A percentile compares a stretch with the other conserved stretches of the same genome.
Evolutionary conservation across 345 rosid genomes (phyloP).

Genomic region (Hibiscus trionum): DNA sequence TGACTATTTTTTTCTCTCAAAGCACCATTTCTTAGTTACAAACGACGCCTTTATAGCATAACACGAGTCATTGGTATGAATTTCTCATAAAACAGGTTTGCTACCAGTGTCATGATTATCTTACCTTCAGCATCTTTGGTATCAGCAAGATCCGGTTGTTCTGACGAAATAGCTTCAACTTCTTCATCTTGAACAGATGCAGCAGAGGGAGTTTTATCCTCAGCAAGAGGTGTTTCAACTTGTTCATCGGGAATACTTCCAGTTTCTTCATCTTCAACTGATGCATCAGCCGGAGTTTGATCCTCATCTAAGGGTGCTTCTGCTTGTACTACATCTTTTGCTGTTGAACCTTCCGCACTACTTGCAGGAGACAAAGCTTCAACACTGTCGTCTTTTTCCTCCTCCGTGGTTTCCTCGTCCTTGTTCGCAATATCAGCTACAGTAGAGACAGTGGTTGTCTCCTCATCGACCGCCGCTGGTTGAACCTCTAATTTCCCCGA

Average conservation of each 20-base stretch:
- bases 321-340: constrained; percentile 19
- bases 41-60: not conserved
- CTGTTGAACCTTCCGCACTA: constrained; percentile 17
- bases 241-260: constrained; percentile 27
- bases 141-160: constrained; percentile 25
- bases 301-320: constrained; percentile 21
- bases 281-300: constrained; percentile 26
- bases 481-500: constrained; percentile 27
- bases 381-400: constrained; percentile 21
- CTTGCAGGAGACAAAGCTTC: constrained; percentile 21
- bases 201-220: constrained; percentile 3
- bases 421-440: constrained; percentile 12
- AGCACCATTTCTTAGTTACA: not conserved
- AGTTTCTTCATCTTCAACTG: constrained; percentile 23
- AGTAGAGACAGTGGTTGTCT: constrained; percentile 9
- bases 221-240: not conserved
- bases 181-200: not conserved
- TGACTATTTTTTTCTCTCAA: not conserved
- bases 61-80: not conserved
- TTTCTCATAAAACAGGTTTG: not conserved
- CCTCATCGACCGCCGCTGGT: constrained; percentile 13
- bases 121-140: constrained; percentile 30
- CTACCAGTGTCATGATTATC: not conserved
- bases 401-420: constrained; percentile 13
- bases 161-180: not conserved